Percentiles rank a stretch among this genome's conserved stretches.
Conservation (phyloP, 108 stramenopile genomes). For the Bacterosira constricta region DNA sequence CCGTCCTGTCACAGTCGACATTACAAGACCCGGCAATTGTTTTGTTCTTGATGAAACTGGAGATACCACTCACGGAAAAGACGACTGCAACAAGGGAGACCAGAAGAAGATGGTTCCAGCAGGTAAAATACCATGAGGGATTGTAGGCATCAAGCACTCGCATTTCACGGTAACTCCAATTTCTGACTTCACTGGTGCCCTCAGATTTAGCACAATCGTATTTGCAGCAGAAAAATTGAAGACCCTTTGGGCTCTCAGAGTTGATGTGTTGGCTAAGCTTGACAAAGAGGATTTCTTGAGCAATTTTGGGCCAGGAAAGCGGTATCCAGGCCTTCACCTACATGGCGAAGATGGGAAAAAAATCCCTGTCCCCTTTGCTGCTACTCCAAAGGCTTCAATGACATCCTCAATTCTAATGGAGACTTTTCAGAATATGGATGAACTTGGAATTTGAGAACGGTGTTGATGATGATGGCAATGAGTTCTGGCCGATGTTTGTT, state of each 20-base stretch:
- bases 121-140: background rate
- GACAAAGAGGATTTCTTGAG: background rate
- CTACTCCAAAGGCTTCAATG: background rate
- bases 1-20: background rate
- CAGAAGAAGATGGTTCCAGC: background rate
- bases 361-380: background rate
- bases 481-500: background rate
- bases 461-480: background rate
- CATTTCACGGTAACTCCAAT: background rate
- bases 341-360: background rate
- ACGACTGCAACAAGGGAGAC: background rate
- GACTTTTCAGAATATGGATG: background rate
- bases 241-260: background rate
- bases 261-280: background rate
- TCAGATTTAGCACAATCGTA: background rate
- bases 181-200: background rate
- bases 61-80: background rate
- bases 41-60: background rate
- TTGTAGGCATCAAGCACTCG: background rate
- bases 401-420: background rate
- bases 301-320: background rate
- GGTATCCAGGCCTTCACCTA: background rate
- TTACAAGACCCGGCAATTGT: background rate
- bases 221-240: background rate
- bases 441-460: background rate